phyloP scores from a whole-genome alignment of 345 rosid species.

The Salix caprea region DNA sequence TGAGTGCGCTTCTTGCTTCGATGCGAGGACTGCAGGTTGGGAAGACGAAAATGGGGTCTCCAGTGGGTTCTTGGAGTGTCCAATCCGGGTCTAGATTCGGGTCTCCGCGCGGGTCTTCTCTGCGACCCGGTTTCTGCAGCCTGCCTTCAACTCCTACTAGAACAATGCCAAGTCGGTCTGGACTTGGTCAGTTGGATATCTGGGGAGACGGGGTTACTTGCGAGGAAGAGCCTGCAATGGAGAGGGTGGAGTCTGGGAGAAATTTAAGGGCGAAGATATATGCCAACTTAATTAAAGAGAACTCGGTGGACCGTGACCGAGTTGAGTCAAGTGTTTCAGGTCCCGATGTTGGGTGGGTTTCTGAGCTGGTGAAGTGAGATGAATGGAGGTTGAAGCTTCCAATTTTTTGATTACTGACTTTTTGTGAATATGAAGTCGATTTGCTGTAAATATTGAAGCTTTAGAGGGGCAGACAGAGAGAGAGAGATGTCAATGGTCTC shows the following conservation, averaged over 20 bases:
- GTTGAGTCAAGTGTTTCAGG: constrained; percentile 20
- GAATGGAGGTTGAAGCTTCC: not conserved
- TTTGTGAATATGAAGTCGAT: constrained; percentile 10
- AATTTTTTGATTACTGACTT: constrained; percentile 1
- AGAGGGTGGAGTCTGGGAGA: constrained; percentile 64
- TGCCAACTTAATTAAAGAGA: constrained; percentile 49
- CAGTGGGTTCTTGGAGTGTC: constrained; percentile 29
- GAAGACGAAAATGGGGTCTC: constrained; percentile 18
- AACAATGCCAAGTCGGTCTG: constrained; percentile 10
- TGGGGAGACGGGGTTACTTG: constrained; percentile 29
- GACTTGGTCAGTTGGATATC: constrained; percentile 17
- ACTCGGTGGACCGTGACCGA: constrained; percentile 28
- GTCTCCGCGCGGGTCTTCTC: constrained; percentile 33
- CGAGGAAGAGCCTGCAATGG: constrained; percentile 53
- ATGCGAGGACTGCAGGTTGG: constrained; percentile 44
- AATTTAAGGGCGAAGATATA: constrained; percentile 51
- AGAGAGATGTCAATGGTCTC: constrained; percentile 16
- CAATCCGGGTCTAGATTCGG: constrained; percentile 31
- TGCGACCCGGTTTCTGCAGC: constrained; percentile 28
- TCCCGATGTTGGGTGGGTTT: constrained; percentile 45
- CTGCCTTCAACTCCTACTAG: constrained; percentile 34
- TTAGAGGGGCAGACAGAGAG: constrained; percentile 20
- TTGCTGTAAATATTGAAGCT: constrained; percentile 25
- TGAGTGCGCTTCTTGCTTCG: constrained; percentile 33
- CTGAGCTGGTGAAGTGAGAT: constrained; percentile 39